Evolutionary conservation across 2,329 filamentous ascomycete species (phyloP).

Genomic region (Atkinsonella hypoxylon): DNA sequence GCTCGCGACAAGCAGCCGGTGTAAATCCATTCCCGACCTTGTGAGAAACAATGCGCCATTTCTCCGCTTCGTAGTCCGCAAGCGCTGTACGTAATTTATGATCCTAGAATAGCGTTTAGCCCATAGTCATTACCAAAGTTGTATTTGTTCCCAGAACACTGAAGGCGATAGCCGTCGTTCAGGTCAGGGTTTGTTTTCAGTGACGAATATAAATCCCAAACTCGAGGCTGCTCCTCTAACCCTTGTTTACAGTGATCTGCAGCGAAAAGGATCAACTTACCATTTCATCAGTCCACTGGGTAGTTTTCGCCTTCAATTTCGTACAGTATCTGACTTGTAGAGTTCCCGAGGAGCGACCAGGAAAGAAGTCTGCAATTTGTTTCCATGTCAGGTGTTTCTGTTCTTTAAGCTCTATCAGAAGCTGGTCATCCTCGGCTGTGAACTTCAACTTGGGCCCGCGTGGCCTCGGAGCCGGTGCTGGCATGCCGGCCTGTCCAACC

Average conservation of each 20-base stretch:
- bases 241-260: not conserved
- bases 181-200: not conserved
- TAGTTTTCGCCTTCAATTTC: slow-evolving; percentile 87
- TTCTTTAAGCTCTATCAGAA: slow-evolving; percentile 84
- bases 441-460: slow-evolving; percentile 89
- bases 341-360: slow-evolving; percentile 78
- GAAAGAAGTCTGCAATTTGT: slow-evolving; percentile 94
- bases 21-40: slow-evolving; percentile 88
- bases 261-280: slow-evolving; percentile 39
- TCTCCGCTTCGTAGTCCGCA: slow-evolving; percentile 80
- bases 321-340: slow-evolving; percentile 91
- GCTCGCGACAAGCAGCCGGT: slow-evolving; percentile 74
- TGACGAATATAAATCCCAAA: not conserved
- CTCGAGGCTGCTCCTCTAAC: no score
- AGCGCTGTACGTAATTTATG: slow-evolving; percentile 65
- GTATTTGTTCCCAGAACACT: no score
- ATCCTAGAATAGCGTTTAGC: slow-evolving; percentile 38
- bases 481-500: slow-evolving; percentile 81
- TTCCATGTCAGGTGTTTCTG: slow-evolving; percentile 95
- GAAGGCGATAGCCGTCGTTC: no score
- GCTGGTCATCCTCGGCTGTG: slow-evolving; percentile 78
- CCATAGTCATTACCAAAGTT: not conserved
- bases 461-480: slow-evolving; percentile 65
- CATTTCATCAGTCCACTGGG: slow-evolving; percentile 86
- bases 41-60: slow-evolving; percentile 83